These are phyloP conservation scores for Dichomitus squalens DNA, from an alignment of 1,284 basidiomycete species.

Conservation along the genomic window DNA sequence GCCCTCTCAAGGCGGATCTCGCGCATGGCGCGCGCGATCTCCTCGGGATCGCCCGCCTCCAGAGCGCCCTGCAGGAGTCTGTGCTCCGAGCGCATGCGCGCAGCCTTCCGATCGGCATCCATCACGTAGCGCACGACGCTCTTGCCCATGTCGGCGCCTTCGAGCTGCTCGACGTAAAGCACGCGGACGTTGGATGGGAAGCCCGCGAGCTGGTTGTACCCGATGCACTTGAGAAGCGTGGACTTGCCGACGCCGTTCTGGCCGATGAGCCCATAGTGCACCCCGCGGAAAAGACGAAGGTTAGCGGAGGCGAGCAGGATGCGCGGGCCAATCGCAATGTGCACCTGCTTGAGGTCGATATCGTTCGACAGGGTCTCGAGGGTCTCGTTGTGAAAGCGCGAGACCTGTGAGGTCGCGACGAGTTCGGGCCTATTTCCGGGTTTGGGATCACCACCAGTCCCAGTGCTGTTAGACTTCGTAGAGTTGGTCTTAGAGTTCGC, in stretches of 20 bases:
- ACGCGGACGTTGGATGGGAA: constrained; percentile 25
- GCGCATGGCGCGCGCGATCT: constrained; percentile 22
- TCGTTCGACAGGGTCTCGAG: constrained; percentile 43
- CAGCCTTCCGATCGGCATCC: constrained; percentile 19
- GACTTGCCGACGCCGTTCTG: constrained; percentile 99
- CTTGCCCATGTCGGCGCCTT: constrained; percentile 21
- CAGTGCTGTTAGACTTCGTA: neutral
- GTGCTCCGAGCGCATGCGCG: constrained; percentile 19
- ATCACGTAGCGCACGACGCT: constrained; percentile 20
- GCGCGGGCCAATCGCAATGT: constrained; percentile 46
- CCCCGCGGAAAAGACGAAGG: constrained; percentile 51
- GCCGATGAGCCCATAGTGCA: constrained; percentile 75
- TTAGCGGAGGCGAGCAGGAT: constrained; percentile 57
- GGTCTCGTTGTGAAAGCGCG: constrained; percentile 50
- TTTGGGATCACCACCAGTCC: neutral
- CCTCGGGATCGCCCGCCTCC: constrained; percentile 20
- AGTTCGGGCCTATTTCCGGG: constrained; percentile 3
- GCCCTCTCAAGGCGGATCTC: constrained; percentile 30
- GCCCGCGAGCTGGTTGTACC: constrained; percentile 33
- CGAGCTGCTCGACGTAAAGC: constrained; percentile 24
- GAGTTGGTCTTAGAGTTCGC: neutral
- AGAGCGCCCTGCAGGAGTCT: constrained; percentile 19
- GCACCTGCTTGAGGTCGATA: constrained; percentile 52
- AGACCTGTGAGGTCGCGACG: constrained; percentile 36
- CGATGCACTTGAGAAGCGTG: constrained; percentile 94